These are phyloP conservation scores for Geotrichum klebahnii DNA, from an alignment of 1,139 yeast species.

Conservation along the genomic window DNA sequence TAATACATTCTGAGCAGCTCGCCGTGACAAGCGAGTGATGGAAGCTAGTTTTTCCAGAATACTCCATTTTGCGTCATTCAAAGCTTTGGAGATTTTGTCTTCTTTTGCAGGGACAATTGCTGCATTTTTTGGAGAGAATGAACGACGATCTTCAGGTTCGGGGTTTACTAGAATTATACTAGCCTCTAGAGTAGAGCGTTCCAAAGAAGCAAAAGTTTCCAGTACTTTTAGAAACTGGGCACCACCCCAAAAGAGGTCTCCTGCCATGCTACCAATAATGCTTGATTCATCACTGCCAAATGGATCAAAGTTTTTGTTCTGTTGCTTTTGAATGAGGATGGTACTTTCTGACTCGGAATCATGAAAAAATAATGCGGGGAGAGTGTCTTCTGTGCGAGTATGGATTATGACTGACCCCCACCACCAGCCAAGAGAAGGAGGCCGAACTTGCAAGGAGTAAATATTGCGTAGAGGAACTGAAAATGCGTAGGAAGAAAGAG, in stretches of 20 bases:
- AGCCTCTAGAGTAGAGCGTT: slow-evolving; percentile 65
- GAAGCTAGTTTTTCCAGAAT: slow-evolving; percentile 80
- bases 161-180: slow-evolving; percentile 77
- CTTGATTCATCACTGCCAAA: slow-evolving; percentile 48
- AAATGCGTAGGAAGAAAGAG: slow-evolving; percentile 62
- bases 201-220: slow-evolving; percentile 54
- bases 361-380: slow-evolving; percentile 86
- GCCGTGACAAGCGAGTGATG: slow-evolving; percentile 65
- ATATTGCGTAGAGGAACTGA: slow-evolving; percentile 56
- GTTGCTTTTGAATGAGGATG: slow-evolving; percentile 52
- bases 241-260: slow-evolving; percentile 87
- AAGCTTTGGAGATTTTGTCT: slow-evolving; percentile 32
- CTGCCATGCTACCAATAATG: slow-evolving; percentile 31
- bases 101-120: slow-evolving; percentile 32
- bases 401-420: slow-evolving; percentile 78
- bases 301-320: slow-evolving; percentile 67
- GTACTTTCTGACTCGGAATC: slow-evolving; percentile 75
- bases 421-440: slow-evolving; percentile 87
- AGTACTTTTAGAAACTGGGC: slow-evolving; percentile 61
- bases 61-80: slow-evolving; percentile 79
- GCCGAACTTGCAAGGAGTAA: slow-evolving; percentile 76
- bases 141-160: slow-evolving; percentile 66
- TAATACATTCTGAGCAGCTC: slow-evolving; percentile 55
- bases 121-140: slow-evolving; percentile 60
- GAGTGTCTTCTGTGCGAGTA: slow-evolving; percentile 60